Percentiles rank a stretch among this genome's conserved stretches.
These are phyloP conservation scores for Brettanomyces sp. DNA, from an alignment of 805 yeast genomes.

Conservation along the genomic window DNA sequence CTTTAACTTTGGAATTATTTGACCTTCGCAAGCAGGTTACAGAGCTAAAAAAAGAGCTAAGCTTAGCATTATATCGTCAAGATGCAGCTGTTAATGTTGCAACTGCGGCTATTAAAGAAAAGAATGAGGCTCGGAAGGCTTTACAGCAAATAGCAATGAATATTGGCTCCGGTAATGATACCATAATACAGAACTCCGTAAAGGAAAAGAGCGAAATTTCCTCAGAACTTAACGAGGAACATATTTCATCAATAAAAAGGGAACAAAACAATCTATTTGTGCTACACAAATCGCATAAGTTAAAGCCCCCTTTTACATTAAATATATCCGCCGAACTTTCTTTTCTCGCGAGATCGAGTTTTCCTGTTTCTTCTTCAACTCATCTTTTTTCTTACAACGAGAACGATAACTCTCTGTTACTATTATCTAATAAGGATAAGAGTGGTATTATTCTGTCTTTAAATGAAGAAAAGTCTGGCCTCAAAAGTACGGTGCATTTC, in stretches of 20 bases:
- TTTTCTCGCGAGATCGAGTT: too few relatives aligned
- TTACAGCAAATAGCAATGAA: slow-evolving; percentile 44
- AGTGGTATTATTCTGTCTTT: too few relatives aligned
- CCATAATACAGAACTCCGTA: background rate
- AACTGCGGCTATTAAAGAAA: slow-evolving; percentile 60
- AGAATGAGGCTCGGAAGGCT: slow-evolving; percentile 65
- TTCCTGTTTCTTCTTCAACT: too few relatives aligned
- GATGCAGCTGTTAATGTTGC: slow-evolving; percentile 91
- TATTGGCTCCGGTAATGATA: slow-evolving; percentile 21
- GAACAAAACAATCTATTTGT: slow-evolving; percentile 4
- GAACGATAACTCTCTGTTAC: too few relatives aligned
- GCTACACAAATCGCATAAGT: slow-evolving; percentile 3
- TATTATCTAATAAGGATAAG: too few relatives aligned
- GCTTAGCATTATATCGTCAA: slow-evolving; percentile 69
- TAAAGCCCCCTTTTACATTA: slow-evolving; percentile 4
- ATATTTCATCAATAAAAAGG: background rate
- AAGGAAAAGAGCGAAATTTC: slow-evolving; percentile 6
- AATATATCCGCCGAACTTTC: background rate
- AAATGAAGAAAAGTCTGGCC: too few relatives aligned
- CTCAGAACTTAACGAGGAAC: background rate
- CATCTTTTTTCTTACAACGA: too few relatives aligned
- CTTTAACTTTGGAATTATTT: slow-evolving; percentile 73
- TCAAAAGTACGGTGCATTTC: too few relatives aligned
- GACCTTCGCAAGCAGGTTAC: slow-evolving; percentile 64
- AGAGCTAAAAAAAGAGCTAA: slow-evolving; percentile 59